Evolutionary conservation across 2,329 filamentous ascomycete genomes (phyloP).

Genomic region (Hymenoscyphus repandus): DNA sequence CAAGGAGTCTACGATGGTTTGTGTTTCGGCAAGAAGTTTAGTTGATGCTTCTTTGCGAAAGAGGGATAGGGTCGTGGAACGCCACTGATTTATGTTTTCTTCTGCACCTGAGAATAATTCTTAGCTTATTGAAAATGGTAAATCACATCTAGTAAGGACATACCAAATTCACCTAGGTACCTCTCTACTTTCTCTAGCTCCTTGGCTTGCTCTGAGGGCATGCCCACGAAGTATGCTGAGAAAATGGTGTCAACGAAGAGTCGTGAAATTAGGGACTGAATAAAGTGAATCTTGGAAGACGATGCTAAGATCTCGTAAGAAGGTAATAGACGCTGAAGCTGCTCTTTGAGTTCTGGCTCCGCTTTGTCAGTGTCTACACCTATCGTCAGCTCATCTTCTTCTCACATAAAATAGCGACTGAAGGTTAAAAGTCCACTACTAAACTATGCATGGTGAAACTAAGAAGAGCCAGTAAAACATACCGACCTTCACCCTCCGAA

Average conservation of each 20-base stretch:
- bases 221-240: conserved; percentile 56
- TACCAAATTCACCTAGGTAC: conserved; percentile 24
- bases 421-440: neutral
- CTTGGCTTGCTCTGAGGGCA: conserved; percentile 48
- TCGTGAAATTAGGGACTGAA: conserved; percentile 57
- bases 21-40: conserved; percentile 43
- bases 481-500: conserved; percentile 54
- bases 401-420: neutral
- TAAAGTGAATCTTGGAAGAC: conserved; percentile 53
- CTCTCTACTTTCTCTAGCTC: conserved; percentile 37
- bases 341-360: conserved; percentile 37
- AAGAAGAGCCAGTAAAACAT: conserved; percentile 11
- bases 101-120: conserved; percentile 36
- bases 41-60: conserved; percentile 48
- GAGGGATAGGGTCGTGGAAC: conserved; percentile 56
- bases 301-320: conserved; percentile 51
- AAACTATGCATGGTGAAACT: neutral
- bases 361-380: conserved; percentile 39
- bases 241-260: conserved; percentile 59
- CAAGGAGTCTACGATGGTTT: conserved; percentile 38
- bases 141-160: neutral
- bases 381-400: conserved; percentile 6
- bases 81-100: conserved; percentile 60
- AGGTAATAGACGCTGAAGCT: conserved; percentile 47
- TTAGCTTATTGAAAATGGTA: conserved; percentile 1